These are phyloP conservation scores for Vachellia pachyceras DNA, from an alignment of 306 rosid species.

Conservation along the genomic window DNA sequence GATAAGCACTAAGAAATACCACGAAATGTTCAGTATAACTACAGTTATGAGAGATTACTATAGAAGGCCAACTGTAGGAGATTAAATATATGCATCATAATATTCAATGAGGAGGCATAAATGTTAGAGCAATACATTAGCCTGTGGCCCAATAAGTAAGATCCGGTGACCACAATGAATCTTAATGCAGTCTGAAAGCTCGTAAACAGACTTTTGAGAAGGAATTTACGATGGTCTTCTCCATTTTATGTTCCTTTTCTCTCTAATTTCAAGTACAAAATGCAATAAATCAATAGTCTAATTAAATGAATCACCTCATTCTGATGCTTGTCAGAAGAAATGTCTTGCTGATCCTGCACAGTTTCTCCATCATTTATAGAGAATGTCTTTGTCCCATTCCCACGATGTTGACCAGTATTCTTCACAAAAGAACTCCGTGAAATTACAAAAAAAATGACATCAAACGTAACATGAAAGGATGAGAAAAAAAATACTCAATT, in stretches of 20 bases:
- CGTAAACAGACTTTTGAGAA: neutral
- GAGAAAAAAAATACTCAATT: constrained; percentile 48
- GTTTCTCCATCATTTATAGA: constrained; percentile 56
- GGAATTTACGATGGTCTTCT: neutral
- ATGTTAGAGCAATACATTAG: neutral
- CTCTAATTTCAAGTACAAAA: neutral
- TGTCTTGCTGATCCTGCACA: constrained; percentile 52
- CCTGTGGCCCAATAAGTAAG: neutral
- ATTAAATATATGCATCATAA: constrained; percentile 2
- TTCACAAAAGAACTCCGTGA: constrained; percentile 57
- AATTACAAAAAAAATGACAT: constrained; percentile 32
- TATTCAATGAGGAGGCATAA: constrained; percentile 23
- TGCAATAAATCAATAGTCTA: constrained; percentile 25
- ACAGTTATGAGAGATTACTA: neutral
- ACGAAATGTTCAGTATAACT: neutral
- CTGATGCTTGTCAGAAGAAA: constrained; percentile 48
- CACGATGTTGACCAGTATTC: constrained; percentile 53
- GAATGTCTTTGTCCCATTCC: constrained; percentile 56
- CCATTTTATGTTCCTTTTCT: neutral
- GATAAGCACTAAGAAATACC: constrained; percentile 34
- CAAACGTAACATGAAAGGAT: constrained; percentile 33
- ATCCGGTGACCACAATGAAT: neutral
- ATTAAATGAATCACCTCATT: constrained; percentile 60
- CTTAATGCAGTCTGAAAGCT: neutral
- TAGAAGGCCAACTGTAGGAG: constrained; percentile 7